phyloP scores from a whole-genome alignment of 306 rosid species.

The Quercus alba region DNA sequence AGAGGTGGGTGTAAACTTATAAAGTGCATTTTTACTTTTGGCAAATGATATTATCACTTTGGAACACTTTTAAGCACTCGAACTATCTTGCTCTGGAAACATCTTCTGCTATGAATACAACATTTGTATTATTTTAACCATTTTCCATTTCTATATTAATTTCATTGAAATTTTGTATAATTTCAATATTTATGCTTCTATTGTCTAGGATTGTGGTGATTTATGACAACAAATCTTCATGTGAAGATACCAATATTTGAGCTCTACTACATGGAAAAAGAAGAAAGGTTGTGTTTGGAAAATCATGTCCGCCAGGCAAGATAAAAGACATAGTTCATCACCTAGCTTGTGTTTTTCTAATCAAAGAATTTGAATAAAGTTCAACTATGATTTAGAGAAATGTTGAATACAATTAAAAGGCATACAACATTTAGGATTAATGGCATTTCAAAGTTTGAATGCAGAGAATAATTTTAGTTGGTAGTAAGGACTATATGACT shows the following conservation, averaged over 20 bases:
- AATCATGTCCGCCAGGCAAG: neutral
- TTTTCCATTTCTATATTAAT: neutral
- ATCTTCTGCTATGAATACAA: neutral
- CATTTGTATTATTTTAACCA: neutral
- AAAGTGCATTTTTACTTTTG: neutral
- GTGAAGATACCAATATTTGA: no score
- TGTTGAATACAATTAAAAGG: no score
- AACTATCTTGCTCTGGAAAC: neutral
- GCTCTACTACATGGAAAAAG: no score
- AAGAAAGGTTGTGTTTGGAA: neutral
- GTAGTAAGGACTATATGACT: neutral
- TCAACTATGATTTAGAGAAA: no score
- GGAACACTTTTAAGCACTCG: neutral
- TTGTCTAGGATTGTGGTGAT: neutral
- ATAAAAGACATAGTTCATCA: neutral
- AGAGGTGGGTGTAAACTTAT: slow-evolving; percentile 38
- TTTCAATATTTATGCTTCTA: neutral
- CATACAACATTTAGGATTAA: neutral
- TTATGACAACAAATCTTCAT: no score
- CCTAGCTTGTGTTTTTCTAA: no score
- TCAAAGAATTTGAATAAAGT: no score
- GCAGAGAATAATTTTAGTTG: neutral
- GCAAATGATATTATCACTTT: neutral
- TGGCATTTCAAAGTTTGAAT: neutral
- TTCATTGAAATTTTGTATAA: neutral